Evolutionary conservation across 768 basidiomycete genomes (phyloP), one percentile per base, ranked within the genome.

Genomic region (Suillus discolor): DNA sequence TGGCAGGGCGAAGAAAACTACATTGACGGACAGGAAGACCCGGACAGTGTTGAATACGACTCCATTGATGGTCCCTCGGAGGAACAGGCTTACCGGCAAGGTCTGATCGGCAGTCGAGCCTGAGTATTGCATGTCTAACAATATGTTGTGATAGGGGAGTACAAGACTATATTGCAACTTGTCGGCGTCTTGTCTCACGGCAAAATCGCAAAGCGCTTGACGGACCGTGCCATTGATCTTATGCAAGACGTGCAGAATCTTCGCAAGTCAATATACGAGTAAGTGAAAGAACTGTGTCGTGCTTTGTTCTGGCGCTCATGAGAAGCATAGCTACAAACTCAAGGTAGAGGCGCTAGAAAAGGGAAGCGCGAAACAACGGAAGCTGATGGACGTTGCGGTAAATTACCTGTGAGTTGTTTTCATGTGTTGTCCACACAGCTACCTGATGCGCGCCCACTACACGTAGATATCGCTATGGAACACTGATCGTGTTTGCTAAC

Each of bases 211-310:
- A 99, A 99, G 78, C 87, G 89, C 49, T 76, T 99, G 66, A 90
- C 95, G 0, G 97, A 99, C 75, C 81, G 87, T 28, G 94, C 92
- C 2, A 89, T 97, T 69, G 96, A 99, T 77, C 78, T 89, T 70
- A 95, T 96, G 93, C 91, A 93, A 78, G 96, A 96, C 68, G 96
- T 99, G 0, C 97, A 99, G 77, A 99, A 99, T 74, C 81, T 99
- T 45, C 88, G 97, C 42, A 94, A 93, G 75, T 94, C 97, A 0
- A 91, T 99, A 59, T 97, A 94, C 74, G 94, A 97, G 92, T 98
- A 74, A 76, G 92, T 80, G 55, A 38, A 45, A 25, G 28, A 15
- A 7, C 45, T 47, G 23, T 57, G 63, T 41, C 36, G 42, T 54
- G 59, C 13, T 31, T 39, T 34, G 15, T 36, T 25, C 16, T 44